phyloP scores from a whole-genome alignment of 352 stramenopile species.

The Pythium sukuiense region DNA sequence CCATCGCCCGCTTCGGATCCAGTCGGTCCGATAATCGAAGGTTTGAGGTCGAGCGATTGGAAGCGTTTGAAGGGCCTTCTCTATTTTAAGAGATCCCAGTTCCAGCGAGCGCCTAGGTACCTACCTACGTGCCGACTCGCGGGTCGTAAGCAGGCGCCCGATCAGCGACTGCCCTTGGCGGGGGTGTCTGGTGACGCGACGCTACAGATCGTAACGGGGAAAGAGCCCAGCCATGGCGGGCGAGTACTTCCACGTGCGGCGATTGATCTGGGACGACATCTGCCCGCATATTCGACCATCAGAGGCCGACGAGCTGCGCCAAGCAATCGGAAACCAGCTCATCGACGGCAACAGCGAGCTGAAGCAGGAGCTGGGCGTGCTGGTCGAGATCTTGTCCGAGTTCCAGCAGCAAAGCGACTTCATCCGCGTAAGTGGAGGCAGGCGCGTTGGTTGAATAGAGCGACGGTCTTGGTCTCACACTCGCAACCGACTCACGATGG shows the following conservation, averaged over 20 bases:
- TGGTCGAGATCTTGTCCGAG: slow-evolving; percentile 76
- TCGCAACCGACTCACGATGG: neutral
- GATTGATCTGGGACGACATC: slow-evolving; percentile 79
- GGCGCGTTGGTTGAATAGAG: neutral
- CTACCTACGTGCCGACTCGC: too few relatives aligned
- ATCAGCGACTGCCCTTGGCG: neutral
- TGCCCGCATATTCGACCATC: slow-evolving; percentile 45
- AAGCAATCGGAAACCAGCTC: slow-evolving; percentile 52
- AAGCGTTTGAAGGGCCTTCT: neutral
- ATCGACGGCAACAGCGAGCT: slow-evolving; percentile 77
- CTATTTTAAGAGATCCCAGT: slow-evolving; percentile 1
- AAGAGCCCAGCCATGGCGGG: slow-evolving; percentile 25
- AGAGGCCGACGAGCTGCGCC: slow-evolving; percentile 64
- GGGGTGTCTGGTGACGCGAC: neutral
- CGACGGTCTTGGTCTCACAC: neutral
- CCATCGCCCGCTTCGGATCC: slow-evolving; percentile 48
- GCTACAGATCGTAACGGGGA: neutral
- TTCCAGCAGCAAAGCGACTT: slow-evolving; percentile 79
- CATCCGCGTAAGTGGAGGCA: slow-evolving; percentile 48
- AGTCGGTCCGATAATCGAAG: slow-evolving; percentile 21
- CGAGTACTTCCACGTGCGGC: slow-evolving; percentile 70
- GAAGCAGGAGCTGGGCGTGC: slow-evolving; percentile 48
- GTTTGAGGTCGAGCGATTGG: neutral
- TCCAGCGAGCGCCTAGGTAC: too few relatives aligned
- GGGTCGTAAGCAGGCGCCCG: neutral